Base-by-base conservation (phyloP, 2,329 filamentous ascomycete genomes). In the Clonostachys sp. region DNA sequence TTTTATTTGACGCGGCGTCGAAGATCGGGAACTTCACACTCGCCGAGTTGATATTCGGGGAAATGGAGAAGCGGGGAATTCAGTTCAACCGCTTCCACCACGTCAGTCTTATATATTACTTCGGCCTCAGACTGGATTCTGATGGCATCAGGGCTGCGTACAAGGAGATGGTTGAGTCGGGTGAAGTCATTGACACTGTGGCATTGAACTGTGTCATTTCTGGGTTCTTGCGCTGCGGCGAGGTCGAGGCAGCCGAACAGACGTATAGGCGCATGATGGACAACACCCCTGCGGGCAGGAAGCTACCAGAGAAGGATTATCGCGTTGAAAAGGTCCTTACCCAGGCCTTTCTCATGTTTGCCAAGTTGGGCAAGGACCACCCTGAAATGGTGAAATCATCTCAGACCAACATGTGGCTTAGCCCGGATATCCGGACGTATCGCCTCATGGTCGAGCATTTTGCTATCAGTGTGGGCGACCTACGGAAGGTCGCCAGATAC, bases 201-300 rank as follows among this genome's bases (percentile, higher is more conserved):
- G 86, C 91, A 13, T 75, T 97, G 63, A 97, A 97, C 61, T 89
- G 87, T 56, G 83, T 96, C 57, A 88, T 97, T 51, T 77, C 83
- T 0, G 84, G 90, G 2, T 77, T 97, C 17, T 74, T 96, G 41
- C 77, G 83, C 48, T 84, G 86, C 13, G 86, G 86, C 39, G 91
- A 99, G 60, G 80, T 86, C 38, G 70, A 75, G 7, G 84, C 89
- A 1, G 94, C 91, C 4, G 84, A 92, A 55, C 78, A 86, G 50
- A 81, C 96, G 12, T 96, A 96, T 58, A 72, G 82, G 48, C 83
- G 84, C 50, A 97, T 99, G 91, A 91, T 91, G 63, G 68, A 67
- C 3, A 71, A 81, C 30, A 73, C 83, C 48, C 61, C 67, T 34
- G 58, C 66, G 43, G 55, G 61, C 10, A 57, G 61, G 41, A 52